These are phyloP conservation scores for baker's yeast (Saccharomyces cerevisiae) DNA, from an alignment of 805 yeast genomes.

Conservation along the genomic window DNA sequence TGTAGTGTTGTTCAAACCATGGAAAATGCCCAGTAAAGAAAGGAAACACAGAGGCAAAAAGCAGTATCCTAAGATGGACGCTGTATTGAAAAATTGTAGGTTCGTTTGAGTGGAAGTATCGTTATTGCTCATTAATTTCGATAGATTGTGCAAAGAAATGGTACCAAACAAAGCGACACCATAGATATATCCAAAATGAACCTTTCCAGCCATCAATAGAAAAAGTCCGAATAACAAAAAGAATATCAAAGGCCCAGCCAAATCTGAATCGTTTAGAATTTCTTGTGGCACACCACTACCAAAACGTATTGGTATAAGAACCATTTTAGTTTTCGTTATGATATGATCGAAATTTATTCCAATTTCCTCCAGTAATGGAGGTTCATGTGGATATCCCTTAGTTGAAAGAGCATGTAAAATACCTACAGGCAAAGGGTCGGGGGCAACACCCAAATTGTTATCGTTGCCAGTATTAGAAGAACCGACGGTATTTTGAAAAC, in stretches of 20 bases:
- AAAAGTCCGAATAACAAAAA: slow-evolving; percentile 80
- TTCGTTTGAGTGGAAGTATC: slow-evolving; percentile 16
- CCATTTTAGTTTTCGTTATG: slow-evolving; percentile 74
- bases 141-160: slow-evolving; percentile 69
- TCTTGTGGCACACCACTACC: slow-evolving; percentile 55
- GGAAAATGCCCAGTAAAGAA: slow-evolving; percentile 55
- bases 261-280: slow-evolving; percentile 77
- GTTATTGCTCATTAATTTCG: slow-evolving; percentile 76
- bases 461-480: slow-evolving; percentile 8
- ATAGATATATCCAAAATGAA: slow-evolving; percentile 93
- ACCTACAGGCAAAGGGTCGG: slow-evolving; percentile 54
- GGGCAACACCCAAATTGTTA: slow-evolving; percentile 16
- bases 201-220: slow-evolving; percentile 78
- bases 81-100: slow-evolving; percentile 55
- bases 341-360: slow-evolving; percentile 91
- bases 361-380: slow-evolving; percentile 82
- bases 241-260: slow-evolving; percentile 91
- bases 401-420: slow-evolving; percentile 87
- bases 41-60: slow-evolving; percentile 69
- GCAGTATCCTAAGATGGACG: slow-evolving; percentile 91
- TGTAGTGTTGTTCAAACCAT: slow-evolving; percentile 63
- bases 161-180: slow-evolving; percentile 94
- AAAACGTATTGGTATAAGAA: slow-evolving; percentile 59
- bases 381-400: slow-evolving; percentile 90
- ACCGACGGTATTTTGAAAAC: slow-evolving; percentile 15